Evolutionary conservation across 371 early-diverging fungal genomes (phyloP).

Genomic region (Syncephalis plumigaleata): DNA sequence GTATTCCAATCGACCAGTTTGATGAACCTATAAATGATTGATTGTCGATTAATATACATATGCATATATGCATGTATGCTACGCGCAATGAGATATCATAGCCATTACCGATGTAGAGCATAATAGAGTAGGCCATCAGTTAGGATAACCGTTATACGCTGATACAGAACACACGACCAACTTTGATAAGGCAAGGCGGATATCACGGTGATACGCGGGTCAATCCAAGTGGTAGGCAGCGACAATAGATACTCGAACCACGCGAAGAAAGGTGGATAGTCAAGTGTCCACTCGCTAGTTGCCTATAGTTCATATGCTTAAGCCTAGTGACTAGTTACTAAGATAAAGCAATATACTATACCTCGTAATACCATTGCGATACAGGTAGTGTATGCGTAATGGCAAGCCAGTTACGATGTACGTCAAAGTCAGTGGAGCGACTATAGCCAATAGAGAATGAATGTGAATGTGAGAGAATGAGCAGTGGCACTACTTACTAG

Average conservation of each 20-base stretch:
- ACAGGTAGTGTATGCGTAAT: conserved; percentile 76
- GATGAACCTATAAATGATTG: conserved; percentile 13
- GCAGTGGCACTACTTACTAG: conserved; percentile 30
- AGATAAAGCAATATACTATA: conserved; percentile 9
- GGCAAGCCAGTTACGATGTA: conserved; percentile 96
- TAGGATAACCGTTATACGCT: conserved; percentile 62
- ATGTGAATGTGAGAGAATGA: neutral
- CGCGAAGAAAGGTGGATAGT: conserved; percentile 96
- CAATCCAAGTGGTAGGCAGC: conserved; percentile 35
- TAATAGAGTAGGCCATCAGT: conserved; percentile 62
- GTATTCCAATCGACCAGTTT: neutral
- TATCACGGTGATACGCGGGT: conserved; percentile 61
- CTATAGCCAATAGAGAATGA: conserved; percentile 13
- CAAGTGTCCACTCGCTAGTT: conserved; percentile 90
- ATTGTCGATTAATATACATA: too few species aligned
- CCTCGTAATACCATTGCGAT: conserved; percentile 78
- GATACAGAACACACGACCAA: conserved; percentile 54
- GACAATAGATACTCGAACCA: conserved; percentile 80
- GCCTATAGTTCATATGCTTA: conserved; percentile 8
- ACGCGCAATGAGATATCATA: too few species aligned
- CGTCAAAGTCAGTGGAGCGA: conserved; percentile 95
- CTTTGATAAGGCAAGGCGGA: conserved; percentile 48
- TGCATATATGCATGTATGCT: too few species aligned
- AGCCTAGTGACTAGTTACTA: neutral
- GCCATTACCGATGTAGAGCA: conserved; percentile 45